Evolutionary conservation across 305 asterid species (phyloP), one percentile per base, ranked within the genome.

Genomic region (Solanum hybrid): DNA sequence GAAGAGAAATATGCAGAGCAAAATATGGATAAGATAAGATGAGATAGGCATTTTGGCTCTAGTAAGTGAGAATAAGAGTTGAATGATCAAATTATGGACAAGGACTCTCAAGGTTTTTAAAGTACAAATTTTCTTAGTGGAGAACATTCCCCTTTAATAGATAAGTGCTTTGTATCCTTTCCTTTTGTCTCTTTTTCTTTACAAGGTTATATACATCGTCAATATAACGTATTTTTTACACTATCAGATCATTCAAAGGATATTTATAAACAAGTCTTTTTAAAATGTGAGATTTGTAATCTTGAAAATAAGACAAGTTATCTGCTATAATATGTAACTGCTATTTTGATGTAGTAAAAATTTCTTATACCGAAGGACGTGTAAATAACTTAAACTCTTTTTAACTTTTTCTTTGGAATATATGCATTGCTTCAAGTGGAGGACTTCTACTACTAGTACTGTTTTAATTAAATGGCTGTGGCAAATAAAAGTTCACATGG

Each of bases 1-100:
- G n/a, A 88, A 92, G 89, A 92, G 87, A 75, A 92, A 60, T 14
- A 91, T 64, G 93, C 88, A 90, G 90, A 93, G 91, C 11, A 91
- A 82, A 86, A 88, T 78, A 89, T 86, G 88, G 72, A 91, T 60
- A 15, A 89, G 42, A 90, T 35, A 89, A 27, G 82, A 12, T 78
- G 91, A 73, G 7, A 78, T 86, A 26, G 82, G 27, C 98, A 96
- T 95, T 82, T 84, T 82, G 72, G 87, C 40, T 40, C 14, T 40
- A 42, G 24, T 26, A 81, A 81, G 71, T 40, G 35, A 79, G 66
- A 38, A 26, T 13, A 14, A 81, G 36, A 0, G 71, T 2, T 26
- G 66, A 60, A 81, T 84, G 75, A 84, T 51, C 87, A 32, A 32
- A 84, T 45, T 51, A 11, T 84, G 87, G 42, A 84, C 87, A 51